phyloP scores from a whole-genome alignment of 192 early-diverging fungal species.

The Mycoemilia scoparia region DNA sequence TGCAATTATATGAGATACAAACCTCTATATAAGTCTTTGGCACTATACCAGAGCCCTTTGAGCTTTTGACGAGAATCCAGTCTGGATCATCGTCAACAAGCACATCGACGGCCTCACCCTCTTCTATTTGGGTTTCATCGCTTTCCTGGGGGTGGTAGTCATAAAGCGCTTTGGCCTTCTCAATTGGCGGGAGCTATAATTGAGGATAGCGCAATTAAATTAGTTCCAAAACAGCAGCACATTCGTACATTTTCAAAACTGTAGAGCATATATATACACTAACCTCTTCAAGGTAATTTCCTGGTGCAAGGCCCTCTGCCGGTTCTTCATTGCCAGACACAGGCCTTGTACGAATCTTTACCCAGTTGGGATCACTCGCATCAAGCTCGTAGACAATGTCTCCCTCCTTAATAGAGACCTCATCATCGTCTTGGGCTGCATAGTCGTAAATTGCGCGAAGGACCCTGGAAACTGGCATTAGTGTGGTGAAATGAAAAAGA shows the following conservation, averaged over 20 bases:
- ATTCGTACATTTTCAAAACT: conserved; percentile 11
- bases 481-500: neutral
- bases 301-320: conserved; percentile 69
- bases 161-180: conserved; percentile 48
- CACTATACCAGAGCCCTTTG: conserved; percentile 58
- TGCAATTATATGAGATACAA: neutral
- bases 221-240: neutral
- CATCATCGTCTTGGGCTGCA: conserved; percentile 62
- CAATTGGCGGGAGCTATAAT: conserved; percentile 35
- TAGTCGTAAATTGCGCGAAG: conserved; percentile 81
- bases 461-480: conserved; percentile 32
- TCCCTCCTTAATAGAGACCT: conserved; percentile 70
- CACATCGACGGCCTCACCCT: conserved; percentile 52
- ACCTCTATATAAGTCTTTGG: conserved; percentile 69
- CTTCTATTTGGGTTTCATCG: conserved; percentile 67
- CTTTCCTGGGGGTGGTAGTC: conserved; percentile 66
- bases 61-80: conserved; percentile 75
- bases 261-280: neutral
- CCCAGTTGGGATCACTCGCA: conserved; percentile 84
- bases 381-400: conserved; percentile 75
- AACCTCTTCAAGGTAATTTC: conserved; percentile 60
- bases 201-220: conserved; percentile 6
- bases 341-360: conserved; percentile 57
- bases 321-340: conserved; percentile 14
- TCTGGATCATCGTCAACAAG: conserved; percentile 76